These are phyloP conservation scores for Cercospora berteroae DNA, from an alignment of 2,329 filamentous ascomycete species.

Conservation along the genomic window DNA sequence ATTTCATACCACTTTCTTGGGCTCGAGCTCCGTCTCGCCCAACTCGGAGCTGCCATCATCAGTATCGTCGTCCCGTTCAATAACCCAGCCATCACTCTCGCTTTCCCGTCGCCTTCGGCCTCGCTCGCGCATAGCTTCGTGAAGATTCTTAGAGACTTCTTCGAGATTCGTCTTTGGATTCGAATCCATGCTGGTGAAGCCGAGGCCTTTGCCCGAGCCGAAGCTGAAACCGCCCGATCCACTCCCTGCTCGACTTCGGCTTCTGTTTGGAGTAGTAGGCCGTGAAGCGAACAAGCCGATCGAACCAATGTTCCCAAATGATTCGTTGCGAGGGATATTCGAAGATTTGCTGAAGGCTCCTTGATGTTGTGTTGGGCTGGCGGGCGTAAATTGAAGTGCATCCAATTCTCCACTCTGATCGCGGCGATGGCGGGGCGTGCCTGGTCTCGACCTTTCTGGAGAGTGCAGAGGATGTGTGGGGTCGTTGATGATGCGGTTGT, in stretches of 20 bases:
- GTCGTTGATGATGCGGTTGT: conserved; percentile 65
- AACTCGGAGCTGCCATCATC: conserved; percentile 19
- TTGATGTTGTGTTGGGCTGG: conserved; percentile 22
- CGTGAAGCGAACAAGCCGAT: conserved; percentile 89
- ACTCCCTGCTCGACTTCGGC: conserved; percentile 61
- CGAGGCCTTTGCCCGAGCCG: conserved; percentile 12
- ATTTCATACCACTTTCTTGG: conserved; percentile 27
- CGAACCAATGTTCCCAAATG: conserved; percentile 82
- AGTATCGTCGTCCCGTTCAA: conserved; percentile 26
- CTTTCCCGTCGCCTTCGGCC: conserved; percentile 58
- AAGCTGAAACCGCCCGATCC: conserved; percentile 25
- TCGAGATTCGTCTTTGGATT: conserved; percentile 64
- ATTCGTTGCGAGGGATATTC: conserved; percentile 80
- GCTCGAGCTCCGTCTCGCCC: conserved; percentile 19
- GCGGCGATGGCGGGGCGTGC: conserved; percentile 29
- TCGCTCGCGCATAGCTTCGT: conserved; percentile 79
- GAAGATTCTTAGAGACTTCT: conserved; percentile 79
- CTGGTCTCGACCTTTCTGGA: conserved; percentile 29
- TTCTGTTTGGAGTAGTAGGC: conserved; percentile 75
- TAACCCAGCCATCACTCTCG: conserved; percentile 29
- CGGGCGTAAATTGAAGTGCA: conserved; percentile 29
- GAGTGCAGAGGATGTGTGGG: conserved; percentile 38
- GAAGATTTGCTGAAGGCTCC: conserved; percentile 30
- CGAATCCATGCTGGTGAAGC: conserved; percentile 50
- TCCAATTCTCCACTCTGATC: conserved; percentile 29